Evolutionary conservation across 2,329 filamentous ascomycete species (phyloP).

Genomic region (Colletotrichum tropicale): DNA sequence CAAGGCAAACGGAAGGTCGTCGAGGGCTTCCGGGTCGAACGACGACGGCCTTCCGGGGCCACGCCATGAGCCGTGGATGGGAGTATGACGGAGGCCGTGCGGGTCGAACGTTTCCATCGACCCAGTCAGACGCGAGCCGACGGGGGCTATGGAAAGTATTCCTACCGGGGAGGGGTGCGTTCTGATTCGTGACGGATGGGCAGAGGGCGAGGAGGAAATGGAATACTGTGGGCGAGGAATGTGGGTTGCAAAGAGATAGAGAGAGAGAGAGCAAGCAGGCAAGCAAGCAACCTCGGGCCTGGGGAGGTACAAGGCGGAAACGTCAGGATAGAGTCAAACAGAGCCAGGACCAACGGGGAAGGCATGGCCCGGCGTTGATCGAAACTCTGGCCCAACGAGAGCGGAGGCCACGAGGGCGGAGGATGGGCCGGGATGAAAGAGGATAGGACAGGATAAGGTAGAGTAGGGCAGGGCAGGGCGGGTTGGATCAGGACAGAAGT

Average conservation of each 20-base stretch:
- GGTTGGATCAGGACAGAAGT: neutral
- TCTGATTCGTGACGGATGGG: constrained; percentile 6
- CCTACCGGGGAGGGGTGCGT: neutral
- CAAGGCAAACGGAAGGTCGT: neutral
- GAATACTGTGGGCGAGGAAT: neutral
- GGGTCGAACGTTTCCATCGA: neutral
- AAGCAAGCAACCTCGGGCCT: neutral
- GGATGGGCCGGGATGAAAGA: neutral
- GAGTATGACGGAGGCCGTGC: constrained; percentile 16
- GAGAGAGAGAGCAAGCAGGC: neutral
- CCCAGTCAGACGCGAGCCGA: constrained; percentile 12
- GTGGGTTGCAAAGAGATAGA: neutral
- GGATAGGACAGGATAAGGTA: neutral
- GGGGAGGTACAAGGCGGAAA: constrained; percentile 2
- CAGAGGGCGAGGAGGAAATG: neutral
- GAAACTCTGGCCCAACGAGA: constrained; percentile 3
- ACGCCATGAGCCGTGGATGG: constrained; percentile 5
- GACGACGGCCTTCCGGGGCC: neutral
- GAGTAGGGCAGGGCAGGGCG: neutral
- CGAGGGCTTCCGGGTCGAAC: constrained; percentile 2
- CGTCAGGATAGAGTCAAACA: neutral
- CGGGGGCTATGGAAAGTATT: neutral
- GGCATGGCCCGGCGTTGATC: neutral
- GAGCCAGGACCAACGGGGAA: neutral
- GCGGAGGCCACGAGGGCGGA: neutral